phyloP scores from a whole-genome alignment of 768 basidiomycete genomes.

The Boletus rubescentipes region DNA sequence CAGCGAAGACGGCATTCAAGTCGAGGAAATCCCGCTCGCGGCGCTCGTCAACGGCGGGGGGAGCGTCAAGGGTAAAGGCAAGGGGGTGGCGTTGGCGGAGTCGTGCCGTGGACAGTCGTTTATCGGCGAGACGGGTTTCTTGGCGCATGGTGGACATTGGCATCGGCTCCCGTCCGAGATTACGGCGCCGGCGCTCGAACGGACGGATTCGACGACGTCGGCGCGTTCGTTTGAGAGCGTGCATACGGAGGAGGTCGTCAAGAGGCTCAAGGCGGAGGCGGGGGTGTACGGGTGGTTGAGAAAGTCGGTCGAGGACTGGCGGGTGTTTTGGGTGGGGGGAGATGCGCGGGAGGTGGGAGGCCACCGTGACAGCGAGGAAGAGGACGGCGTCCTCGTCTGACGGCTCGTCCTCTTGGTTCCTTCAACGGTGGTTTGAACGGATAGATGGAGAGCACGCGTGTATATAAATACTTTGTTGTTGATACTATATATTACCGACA shows the following conservation, averaged over 20 bases:
- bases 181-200: slow-evolving; percentile 35
- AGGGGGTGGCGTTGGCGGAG: slow-evolving; percentile 45
- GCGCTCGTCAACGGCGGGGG: slow-evolving; percentile 34
- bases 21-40: slow-evolving; percentile 62
- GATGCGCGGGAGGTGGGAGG: slow-evolving; percentile 33
- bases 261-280: slow-evolving; percentile 49
- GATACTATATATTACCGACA: slow-evolving; percentile 19
- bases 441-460: slow-evolving; percentile 7
- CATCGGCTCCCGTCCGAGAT: slow-evolving; percentile 27
- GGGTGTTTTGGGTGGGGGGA: slow-evolving; percentile 83
- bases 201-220: slow-evolving; percentile 48
- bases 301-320: slow-evolving; percentile 72
- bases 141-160: slow-evolving; percentile 50
- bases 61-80: slow-evolving; percentile 27
- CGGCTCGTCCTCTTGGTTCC: not conserved
- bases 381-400: slow-evolving; percentile 32
- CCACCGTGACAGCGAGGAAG: slow-evolving; percentile 27
- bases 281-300: slow-evolving; percentile 80
- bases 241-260: slow-evolving; percentile 51
- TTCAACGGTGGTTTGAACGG: not conserved
- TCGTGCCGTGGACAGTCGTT: slow-evolving; percentile 57
- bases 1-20: slow-evolving; percentile 70
- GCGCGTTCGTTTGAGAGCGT: slow-evolving; percentile 47
- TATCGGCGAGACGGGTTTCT: slow-evolving; percentile 56
- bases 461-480: slow-evolving; percentile 21